These are phyloP conservation scores for Cyberlindnera lachancei DNA, from an alignment of 805 yeast genomes.

Conservation along the genomic window DNA sequence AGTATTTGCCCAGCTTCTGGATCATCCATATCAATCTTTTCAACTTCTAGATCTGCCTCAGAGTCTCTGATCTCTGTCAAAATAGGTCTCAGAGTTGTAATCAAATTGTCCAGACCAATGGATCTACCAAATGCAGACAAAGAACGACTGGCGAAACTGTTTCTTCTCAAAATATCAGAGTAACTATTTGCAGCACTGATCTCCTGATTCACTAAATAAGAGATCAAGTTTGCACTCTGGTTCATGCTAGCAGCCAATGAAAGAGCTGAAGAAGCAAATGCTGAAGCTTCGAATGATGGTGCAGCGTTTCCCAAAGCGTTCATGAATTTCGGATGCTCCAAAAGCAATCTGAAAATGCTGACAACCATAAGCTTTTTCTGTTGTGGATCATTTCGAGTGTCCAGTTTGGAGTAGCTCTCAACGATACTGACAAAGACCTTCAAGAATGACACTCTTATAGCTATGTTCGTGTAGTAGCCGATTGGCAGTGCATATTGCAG, in stretches of 20 bases:
- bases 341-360: conserved; percentile 22
- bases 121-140: conserved; percentile 62
- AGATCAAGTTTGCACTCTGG: conserved; percentile 39
- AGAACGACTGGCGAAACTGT: conserved; percentile 74
- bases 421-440: conserved; percentile 70
- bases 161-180: conserved; percentile 70
- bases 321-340: conserved; percentile 35
- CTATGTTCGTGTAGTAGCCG: conserved; percentile 62
- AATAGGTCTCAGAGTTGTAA: conserved; percentile 45
- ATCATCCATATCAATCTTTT: conserved; percentile 34
- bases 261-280: conserved; percentile 58
- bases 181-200: conserved; percentile 52
- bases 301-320: conserved; percentile 54
- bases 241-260: conserved; percentile 42
- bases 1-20: conserved; percentile 34
- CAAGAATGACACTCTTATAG: conserved; percentile 64
- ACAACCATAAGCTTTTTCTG: conserved; percentile 21
- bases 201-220: conserved; percentile 52
- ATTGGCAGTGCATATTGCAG: conserved; percentile 67
- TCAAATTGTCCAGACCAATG: conserved; percentile 56
- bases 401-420: conserved; percentile 21
- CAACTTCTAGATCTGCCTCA: conserved; percentile 57
- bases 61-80: conserved; percentile 44
- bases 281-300: conserved; percentile 62
- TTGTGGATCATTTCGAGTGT: conserved; percentile 19